Evolutionary conservation across 129 eudicot genomes (phyloP), one percentile per base, ranked within the genome.

Genomic region (Glebionis coronaria): DNA sequence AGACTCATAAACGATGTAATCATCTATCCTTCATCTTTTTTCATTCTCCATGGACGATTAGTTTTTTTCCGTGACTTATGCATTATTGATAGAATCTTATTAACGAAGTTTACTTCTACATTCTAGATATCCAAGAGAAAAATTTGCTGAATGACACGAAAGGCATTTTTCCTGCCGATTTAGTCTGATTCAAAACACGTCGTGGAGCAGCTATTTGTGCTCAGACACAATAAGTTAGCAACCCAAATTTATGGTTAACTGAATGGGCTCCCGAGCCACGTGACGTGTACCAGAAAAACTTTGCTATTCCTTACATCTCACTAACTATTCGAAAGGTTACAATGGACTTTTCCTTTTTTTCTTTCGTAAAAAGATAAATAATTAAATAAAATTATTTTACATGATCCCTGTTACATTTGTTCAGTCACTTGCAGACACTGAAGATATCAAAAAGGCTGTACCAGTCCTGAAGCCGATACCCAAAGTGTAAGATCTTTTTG

Each of bases 181-280:
- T 90, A 65, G 94, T 86, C 38, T 90, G 94, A 44, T 90, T 90
- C 58, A 90, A 79, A 81, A 83, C 88, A 66, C 90, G 94, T 65
- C 86, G 90, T 94, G 94, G 86, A 58, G 90, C 97, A 16, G 94
- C 97, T 49, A 94, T 90, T 16, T 86, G 94, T 68, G 94, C 94
- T n/a, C 97, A 90, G 72, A 90, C 94, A 38, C 97, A 86, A 60
- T 94, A 90, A 73, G 70, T 80, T 31, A 79, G 88, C 67, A 70
- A 90, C 71, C 94, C 94, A 13, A 90, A 94, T 56, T 7, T 79
- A 44, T 90, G 97, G 97, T 75, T 90, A 44, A 90, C 97, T 47
- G 94, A 80, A 55, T 90, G 97, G 97, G 97, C 94, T 11, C 76
- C 97, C 0, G 94, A 90, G 78, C 97, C 94, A 18, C 94, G 97